Evolutionary conservation across 2,329 filamentous ascomycete species (phyloP), one percentile per base, ranked within the genome.

Genomic region (Diaporthe ilicicola): DNA sequence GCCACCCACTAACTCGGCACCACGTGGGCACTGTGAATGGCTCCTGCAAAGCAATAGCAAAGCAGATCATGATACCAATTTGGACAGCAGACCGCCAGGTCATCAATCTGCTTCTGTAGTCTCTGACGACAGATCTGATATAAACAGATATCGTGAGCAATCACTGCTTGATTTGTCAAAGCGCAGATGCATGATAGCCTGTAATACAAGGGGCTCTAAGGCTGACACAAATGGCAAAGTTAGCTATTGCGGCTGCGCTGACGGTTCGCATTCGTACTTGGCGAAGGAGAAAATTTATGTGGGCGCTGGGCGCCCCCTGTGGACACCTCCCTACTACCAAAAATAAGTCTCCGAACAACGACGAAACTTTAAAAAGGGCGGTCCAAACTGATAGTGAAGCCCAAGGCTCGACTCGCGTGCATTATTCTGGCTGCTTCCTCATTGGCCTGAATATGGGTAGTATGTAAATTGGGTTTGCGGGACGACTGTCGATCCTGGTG

Each of bases 211-310:
- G 24, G 15, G 39, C 27, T 17, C 24, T 46, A 62, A 32, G 56
- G 56, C 56, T 46, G 56, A 61, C 1, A 62, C 39, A 62, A 9
- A 13, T 32, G 44, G 34, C 27, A 62, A 62, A 32, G 44, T 46
- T 62, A 62, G 56, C 17, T 2, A 15, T 12, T 24, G 39, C 56
- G 56, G 56, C 56, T 46, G 56, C 56, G 56, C 56, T 61, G 46
- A 46, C 17, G 15, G 13, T 42, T 59, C 34, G 55, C 42, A 17
- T 32, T 61, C 22, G 55, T 32, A 53, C 13, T 4, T 54, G 17
- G 51, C 10, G 10, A 10, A n/a, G 39, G 56, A 62, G 56, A 39
- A 39, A 62, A 61, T 44, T 22, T 29, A 24, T 15, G 7, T 5
- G 27, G 54, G n/a, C n/a, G n/a, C n/a, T 42, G 54, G 54, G 54